Evolutionary conservation across 2,329 filamentous ascomycete genomes (phyloP).

Genomic region (Nothophoma quercina): DNA sequence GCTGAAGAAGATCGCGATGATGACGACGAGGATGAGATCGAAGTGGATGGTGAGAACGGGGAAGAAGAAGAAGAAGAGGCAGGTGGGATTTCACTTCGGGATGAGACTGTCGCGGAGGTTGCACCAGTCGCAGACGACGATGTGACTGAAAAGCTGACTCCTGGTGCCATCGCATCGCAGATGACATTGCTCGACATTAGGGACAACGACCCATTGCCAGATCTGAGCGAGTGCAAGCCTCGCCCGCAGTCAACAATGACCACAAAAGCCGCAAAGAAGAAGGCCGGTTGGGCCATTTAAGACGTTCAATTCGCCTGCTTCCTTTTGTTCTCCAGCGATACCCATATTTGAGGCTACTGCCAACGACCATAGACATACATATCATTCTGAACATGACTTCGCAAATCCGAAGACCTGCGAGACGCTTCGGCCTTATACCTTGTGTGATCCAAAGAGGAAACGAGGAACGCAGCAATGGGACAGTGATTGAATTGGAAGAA

Average conservation of each 20-base stretch:
- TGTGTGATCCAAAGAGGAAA: neutral
- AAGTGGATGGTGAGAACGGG: conserved; percentile 12
- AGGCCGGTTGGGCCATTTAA: conserved; percentile 45
- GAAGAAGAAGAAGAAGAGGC: conserved; percentile 1
- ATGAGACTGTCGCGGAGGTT: neutral
- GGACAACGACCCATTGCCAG: conserved; percentile 44
- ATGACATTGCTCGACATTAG: conserved; percentile 50
- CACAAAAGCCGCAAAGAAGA: conserved; percentile 48
- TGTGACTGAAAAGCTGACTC: conserved; percentile 2
- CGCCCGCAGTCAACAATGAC: conserved; percentile 36
- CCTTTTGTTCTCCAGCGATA: conserved; percentile 23
- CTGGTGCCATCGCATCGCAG: conserved; percentile 30
- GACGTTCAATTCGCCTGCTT: neutral
- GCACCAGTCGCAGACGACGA: neutral
- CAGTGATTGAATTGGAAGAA: conserved; percentile 19
- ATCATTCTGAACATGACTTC: neutral
- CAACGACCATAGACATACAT: conserved; percentile 5
- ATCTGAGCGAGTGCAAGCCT: conserved; percentile 40
- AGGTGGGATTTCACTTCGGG: neutral
- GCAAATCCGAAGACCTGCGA: neutral
- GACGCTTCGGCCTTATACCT: neutral
- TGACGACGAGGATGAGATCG: conserved; percentile 25
- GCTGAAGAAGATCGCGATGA: conserved; percentile 34
- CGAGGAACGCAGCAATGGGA: neutral
- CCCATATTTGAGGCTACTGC: conserved; percentile 14